A percentile compares a stretch with the other conserved stretches of the same genome.
phyloP scores from a whole-genome alignment of 306 rosid species.

The cucumber (Cucumis sativus) region DNA sequence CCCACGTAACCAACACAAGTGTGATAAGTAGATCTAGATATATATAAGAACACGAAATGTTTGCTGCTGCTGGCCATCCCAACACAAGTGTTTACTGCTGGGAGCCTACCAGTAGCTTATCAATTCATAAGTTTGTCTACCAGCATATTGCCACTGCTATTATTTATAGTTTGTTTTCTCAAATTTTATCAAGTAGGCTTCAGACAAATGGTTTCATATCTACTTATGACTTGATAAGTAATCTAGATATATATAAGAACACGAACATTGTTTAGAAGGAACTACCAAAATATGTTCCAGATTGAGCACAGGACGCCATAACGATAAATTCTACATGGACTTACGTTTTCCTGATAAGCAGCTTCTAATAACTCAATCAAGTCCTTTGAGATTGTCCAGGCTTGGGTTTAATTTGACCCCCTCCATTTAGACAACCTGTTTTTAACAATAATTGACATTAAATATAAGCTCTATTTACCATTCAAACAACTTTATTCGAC shows the following conservation, averaged over 20 bases:
- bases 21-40: no score
- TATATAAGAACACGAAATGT: no score
- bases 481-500: neutral
- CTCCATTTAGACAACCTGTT: conserved; percentile 96
- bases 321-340: conserved; percentile 5
- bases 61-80: neutral
- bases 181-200: neutral
- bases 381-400: conserved; percentile 62
- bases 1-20: neutral
- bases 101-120: neutral
- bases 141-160: neutral
- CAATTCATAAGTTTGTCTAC: neutral
- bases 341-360: conserved; percentile 64
- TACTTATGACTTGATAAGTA: neutral
- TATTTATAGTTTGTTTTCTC: neutral
- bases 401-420: conserved; percentile 84
- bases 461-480: conserved; percentile 1
- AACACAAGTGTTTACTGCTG: neutral
- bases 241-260: neutral
- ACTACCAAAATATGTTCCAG: neutral
- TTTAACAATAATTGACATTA: neutral
- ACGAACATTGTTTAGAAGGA: neutral
- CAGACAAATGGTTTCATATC: neutral
- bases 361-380: conserved; percentile 57
- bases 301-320: neutral